Conservation (phyloP, 2,329 filamentous ascomycete species). For the Sphaceloma murrayae region DNA sequence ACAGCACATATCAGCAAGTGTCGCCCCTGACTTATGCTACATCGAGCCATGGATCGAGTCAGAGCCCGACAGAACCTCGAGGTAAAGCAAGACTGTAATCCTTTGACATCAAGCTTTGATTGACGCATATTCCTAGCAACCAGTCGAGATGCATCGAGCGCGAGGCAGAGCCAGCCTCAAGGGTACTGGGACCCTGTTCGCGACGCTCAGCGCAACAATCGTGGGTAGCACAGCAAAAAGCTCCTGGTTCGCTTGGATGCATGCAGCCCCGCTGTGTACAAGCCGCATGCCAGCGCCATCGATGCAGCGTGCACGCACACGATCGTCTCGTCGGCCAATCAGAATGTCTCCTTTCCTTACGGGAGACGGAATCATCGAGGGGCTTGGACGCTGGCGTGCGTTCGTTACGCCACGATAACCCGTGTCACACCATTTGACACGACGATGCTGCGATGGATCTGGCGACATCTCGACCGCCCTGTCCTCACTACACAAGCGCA, state of each 20-base stretch:
- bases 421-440: too few relatives aligned
- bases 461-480: too few relatives aligned
- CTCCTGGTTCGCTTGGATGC: not conserved
- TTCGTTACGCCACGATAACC: too few relatives aligned
- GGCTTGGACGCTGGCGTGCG: too few relatives aligned
- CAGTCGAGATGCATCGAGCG: conserved; percentile 8
- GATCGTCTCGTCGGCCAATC: too few relatives aligned
- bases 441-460: too few relatives aligned
- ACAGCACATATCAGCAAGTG: not conserved
- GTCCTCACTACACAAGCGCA: too few relatives aligned
- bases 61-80: conserved; percentile 13
- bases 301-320: too few relatives aligned
- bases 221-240: not conserved
- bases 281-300: too few relatives aligned
- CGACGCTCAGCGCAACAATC: conserved; percentile 17
- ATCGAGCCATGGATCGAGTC: not conserved
- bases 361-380: too few relatives aligned
- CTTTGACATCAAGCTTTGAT: not conserved
- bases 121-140: conserved; percentile 7
- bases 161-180: conserved; percentile 5
- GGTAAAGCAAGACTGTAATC: conserved; percentile 4
- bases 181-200: conserved; percentile 29
- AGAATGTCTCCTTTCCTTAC: too few relatives aligned
- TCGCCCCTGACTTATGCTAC: conserved; percentile 4
- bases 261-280: too few relatives aligned